Conservation (phyloP, 805 yeast genomes). For the Candida gorgasii region DNA sequence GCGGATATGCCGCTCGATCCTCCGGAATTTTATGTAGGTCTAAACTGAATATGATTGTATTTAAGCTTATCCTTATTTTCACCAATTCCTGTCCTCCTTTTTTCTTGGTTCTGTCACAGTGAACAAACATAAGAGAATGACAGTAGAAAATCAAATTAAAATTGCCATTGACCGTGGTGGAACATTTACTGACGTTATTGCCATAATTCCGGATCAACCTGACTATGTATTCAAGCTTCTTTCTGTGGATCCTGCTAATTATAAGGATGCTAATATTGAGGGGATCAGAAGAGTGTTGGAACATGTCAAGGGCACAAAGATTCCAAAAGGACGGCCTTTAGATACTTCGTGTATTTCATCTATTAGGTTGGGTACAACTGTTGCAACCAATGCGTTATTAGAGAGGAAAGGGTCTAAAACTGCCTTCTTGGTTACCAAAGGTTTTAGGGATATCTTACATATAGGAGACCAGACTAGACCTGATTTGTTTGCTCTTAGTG, state of each 20-base stretch:
- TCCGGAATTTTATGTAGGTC: background rate
- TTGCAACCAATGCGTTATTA: slow-evolving; percentile 25
- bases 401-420: slow-evolving; percentile 23
- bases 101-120: background rate
- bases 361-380: slow-evolving; percentile 32
- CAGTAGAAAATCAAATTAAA: slow-evolving; percentile 3
- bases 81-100: background rate
- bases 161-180: slow-evolving; percentile 29
- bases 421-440: slow-evolving; percentile 21
- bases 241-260: slow-evolving; percentile 21
- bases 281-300: slow-evolving; percentile 22
- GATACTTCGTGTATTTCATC: slow-evolving; percentile 18
- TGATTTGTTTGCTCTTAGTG: slow-evolving; percentile 20
- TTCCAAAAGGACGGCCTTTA: slow-evolving; percentile 23
- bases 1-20: slow-evolving; percentile 6
- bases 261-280: slow-evolving; percentile 21
- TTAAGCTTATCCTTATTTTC: background rate
- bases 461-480: slow-evolving; percentile 24
- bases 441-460: slow-evolving; percentile 21
- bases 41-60: background rate
- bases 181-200: slow-evolving; percentile 34
- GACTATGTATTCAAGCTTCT: slow-evolving; percentile 50
- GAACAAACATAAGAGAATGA: background rate
- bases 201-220: slow-evolving; percentile 49
- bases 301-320: slow-evolving; percentile 17